phyloP scores from a whole-genome alignment of 164 flowering plant species.

The Stephania cephalantha region DNA sequence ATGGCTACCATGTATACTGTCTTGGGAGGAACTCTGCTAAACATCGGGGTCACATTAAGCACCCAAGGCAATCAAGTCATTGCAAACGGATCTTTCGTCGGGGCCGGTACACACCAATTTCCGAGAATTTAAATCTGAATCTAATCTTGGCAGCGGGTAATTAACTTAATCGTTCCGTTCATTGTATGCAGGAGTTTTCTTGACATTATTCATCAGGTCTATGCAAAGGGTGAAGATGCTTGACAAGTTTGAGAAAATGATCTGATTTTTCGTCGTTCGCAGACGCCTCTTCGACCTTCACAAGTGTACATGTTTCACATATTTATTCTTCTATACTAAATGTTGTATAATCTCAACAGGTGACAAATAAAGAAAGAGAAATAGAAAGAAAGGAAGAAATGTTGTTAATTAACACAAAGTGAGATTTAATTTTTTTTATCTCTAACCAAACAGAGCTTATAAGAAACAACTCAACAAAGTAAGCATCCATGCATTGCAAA shows the following conservation, averaged over 20 bases:
- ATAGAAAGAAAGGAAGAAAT: too few species aligned
- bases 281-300: too few species aligned
- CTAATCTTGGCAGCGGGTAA: not conserved
- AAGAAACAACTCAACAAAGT: too few species aligned
- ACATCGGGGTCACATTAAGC: constrained; percentile 61
- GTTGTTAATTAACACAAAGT: too few species aligned
- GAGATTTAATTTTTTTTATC: too few species aligned
- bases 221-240: constrained; percentile 78
- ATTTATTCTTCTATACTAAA: too few species aligned
- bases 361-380: too few species aligned
- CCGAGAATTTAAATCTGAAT: not conserved
- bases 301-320: not conserved
- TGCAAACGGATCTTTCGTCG: constrained; percentile 76
- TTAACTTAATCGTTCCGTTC: not conserved
- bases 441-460: too few species aligned
- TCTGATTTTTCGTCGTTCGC: constrained; percentile 15
- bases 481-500: too few species aligned
- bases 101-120: constrained; percentile 46
- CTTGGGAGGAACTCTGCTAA: constrained; percentile 67
- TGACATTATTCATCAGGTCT: constrained; percentile 52
- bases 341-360: too few species aligned
- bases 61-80: constrained; percentile 55
- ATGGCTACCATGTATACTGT: constrained; percentile 92
- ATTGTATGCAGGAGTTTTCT: constrained; percentile 57
- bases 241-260: constrained; percentile 83